Base-by-base conservation (phyloP, 768 basidiomycete species). In the Lenzites betulinus region DNA sequence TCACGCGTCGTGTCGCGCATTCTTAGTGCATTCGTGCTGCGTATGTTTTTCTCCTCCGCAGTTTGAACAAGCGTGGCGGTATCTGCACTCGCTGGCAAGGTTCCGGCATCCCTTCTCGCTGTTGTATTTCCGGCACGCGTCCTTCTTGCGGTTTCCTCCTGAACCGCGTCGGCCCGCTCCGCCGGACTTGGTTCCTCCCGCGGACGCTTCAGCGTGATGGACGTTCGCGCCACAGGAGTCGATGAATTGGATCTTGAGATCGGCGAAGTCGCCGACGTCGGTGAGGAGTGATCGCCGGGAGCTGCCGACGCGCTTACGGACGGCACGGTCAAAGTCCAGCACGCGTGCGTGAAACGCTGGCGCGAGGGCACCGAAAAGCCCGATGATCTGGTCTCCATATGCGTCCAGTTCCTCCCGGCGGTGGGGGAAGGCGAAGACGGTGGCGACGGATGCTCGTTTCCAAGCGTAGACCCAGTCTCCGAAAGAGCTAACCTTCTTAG, bases 241-340 rank as follows among this genome's bases (percentile, higher is more conserved):
- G 23, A 62, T 36, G 25, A 49, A 38, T 33, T 43, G 26, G 28
- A 60, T 49, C 28, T 62, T 51, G 35, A 58, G 26, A 56, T 59
- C 44, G 35, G 7, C 12, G 60, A 66, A 69, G 9, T 36, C 16
- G n/a, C 25, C 1, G 47, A 62, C 35, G 43, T 77, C 68, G 15
- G 66, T 59, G 66, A 74, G 71, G 7, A 58, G 44, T 1, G 28
- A 1, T 47, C 11, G 23, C 54, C 62, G 26, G 66, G 58, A 5
- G 65, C 61, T 23, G n/a, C 54, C 64, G 22, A 74, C 70, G 5
- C 46, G 18, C 2, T 68, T 66, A 2, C 75, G 49, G 18, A 76
- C 56, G 0, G 72, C 73, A 20, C 64, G 60, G 59, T 80, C 76
- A 54, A 64, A 74, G 4, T 65, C 30, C 55, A 79, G 65, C 64